Conservation (phyloP, 1,284 basidiomycete genomes). For the Porogramme epimiltina region DNA sequence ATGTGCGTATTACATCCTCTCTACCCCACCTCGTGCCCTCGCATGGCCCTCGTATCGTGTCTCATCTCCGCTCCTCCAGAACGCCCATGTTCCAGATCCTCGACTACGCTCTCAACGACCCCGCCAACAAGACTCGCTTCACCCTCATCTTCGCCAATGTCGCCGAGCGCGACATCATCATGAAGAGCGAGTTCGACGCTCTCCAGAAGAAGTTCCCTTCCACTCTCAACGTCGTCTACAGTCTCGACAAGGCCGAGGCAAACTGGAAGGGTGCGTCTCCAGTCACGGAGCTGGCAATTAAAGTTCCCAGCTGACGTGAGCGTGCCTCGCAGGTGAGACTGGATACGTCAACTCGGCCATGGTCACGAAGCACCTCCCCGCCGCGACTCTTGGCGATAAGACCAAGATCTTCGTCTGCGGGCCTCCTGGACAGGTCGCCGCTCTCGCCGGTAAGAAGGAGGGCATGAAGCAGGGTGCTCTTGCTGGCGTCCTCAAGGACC, state of each 20-base stretch:
- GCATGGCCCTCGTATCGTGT: background rate
- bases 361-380: slow-evolving; percentile 73
- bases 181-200: slow-evolving; percentile 80
- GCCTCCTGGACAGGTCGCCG: slow-evolving; percentile 83
- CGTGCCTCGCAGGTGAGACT: slow-evolving; percentile 52
- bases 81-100: slow-evolving; percentile 81
- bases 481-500: slow-evolving; percentile 82
- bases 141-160: slow-evolving; percentile 92
- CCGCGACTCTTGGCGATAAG: slow-evolving; percentile 74
- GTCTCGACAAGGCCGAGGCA: slow-evolving; percentile 77
- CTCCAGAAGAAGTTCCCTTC: slow-evolving; percentile 73
- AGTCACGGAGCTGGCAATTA: too few species aligned
- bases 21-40: background rate
- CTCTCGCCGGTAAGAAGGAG: slow-evolving; percentile 79
- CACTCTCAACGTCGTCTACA: slow-evolving; percentile 83
- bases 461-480: slow-evolving; percentile 84
- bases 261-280: slow-evolving; percentile 71
- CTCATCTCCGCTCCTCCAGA: slow-evolving; percentile 33
- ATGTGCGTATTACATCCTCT: slow-evolving; percentile 52
- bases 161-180: slow-evolving; percentile 88
- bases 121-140: slow-evolving; percentile 91
- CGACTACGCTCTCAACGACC: slow-evolving; percentile 70
- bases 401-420: slow-evolving; percentile 91
- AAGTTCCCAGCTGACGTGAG: too few species aligned
- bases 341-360: slow-evolving; percentile 78